Evolutionary conservation across 768 basidiomycete genomes (phyloP), one percentile per base, ranked within the genome.

Genomic region (Leccinellum luteum): DNA sequence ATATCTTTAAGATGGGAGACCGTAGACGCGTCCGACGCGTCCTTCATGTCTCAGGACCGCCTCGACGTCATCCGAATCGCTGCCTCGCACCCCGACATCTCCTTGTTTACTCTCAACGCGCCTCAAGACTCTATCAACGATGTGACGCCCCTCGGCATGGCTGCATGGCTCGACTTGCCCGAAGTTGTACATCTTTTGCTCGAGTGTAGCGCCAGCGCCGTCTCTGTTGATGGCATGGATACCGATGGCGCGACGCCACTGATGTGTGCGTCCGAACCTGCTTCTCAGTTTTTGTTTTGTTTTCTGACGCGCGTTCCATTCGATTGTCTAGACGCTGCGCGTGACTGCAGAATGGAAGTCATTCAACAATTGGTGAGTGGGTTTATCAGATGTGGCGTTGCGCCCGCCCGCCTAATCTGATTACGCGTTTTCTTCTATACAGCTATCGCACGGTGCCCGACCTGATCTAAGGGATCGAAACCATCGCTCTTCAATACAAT

Each of bases 161-260:
- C 89, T 7, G 84, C 89, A 1, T 92, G 89, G 88, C 78, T 91
- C 19, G 85, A 90, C 63, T 74, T 81, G 69, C 80, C 81, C 12
- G 72, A 80, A 15, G 79, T 76, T 25, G 86, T 92, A n/a, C 76
- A 76, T 55, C 64, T 84, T 43, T 74, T 92, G n/a, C 78, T 92
- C 25, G 83, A 88, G 48, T 79, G 76, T 28, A 86, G 85, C 62
- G 71, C 75, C 3, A 85, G 84, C 44, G 68, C 81, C 23, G 82
- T 92, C 23, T 80, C 85, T 7, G 88, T 90, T 4, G 86, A 92
- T 61, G 87, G 85, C 31, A 81, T 84, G 76, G 90, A 92, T 65
- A 74, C 81, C 23, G 83, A 87, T 65, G 87, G 88, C 7, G 89
- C 87, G 23, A 92, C 90, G 27, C 84, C 90, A 6, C 76, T 92